These are phyloP conservation scores for Yarrowia sp. DNA, from an alignment of 805 yeast genomes.

Conservation along the genomic window DNA sequence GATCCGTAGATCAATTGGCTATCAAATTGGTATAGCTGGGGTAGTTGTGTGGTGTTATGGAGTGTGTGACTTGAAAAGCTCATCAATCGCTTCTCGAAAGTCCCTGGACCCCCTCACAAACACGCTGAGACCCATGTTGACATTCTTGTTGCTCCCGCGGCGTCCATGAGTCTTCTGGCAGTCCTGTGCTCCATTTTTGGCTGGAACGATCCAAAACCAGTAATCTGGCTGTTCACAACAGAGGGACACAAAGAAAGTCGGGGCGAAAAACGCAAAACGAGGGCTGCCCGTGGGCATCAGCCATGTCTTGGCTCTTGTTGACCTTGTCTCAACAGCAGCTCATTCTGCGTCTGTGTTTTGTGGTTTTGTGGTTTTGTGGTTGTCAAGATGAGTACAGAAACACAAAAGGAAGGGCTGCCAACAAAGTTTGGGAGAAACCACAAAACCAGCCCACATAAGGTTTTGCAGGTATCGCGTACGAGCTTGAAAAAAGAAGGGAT, in stretches of 20 bases:
- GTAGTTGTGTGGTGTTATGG: not conserved
- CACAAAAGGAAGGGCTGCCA: not conserved
- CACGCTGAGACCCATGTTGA: not conserved
- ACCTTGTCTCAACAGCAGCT: slow-evolving; percentile 3
- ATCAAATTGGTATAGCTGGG: not conserved
- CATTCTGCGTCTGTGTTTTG: not conserved
- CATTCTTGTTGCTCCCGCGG: not conserved
- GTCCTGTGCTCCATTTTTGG: not conserved
- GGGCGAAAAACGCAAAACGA: not conserved
- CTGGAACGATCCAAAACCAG: not conserved
- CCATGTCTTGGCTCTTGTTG: not conserved
- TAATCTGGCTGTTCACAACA: not conserved
- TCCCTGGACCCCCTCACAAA: not conserved
- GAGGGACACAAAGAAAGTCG: not conserved
- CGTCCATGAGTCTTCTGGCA: too few relatives aligned
- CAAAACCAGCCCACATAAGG: not conserved
- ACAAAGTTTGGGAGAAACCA: not conserved
- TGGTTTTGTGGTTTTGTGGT: slow-evolving; percentile 6
- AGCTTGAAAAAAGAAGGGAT: not conserved
- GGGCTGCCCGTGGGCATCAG: not conserved
- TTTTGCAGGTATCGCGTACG: not conserved
- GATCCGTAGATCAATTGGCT: not conserved
- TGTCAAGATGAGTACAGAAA: not conserved
- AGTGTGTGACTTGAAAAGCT: not conserved
- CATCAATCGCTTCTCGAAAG: not conserved